Evolutionary conservation across 2,329 filamentous ascomycete genomes (phyloP).

Genomic region (Diaporthe longicolla): DNA sequence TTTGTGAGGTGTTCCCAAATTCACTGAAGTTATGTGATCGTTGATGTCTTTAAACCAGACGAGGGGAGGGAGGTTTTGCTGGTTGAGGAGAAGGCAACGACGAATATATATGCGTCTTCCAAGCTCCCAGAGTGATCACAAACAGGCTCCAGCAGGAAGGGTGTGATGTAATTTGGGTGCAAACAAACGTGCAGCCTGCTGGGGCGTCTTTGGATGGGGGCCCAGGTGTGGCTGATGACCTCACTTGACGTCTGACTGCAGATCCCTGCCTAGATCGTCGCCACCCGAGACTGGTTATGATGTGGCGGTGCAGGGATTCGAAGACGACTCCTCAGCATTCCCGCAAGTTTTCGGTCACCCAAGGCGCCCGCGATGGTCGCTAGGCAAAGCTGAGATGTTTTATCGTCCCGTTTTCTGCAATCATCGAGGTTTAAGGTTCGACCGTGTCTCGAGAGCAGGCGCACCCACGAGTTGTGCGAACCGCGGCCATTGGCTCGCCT

Average conservation of each 20-base stretch:
- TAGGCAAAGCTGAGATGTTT: neutral
- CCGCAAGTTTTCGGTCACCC: neutral
- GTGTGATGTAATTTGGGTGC: constrained; percentile 14
- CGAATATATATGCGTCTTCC: neutral
- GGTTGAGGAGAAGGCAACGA: neutral
- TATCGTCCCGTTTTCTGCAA: neutral
- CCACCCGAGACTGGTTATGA: constrained; percentile 31
- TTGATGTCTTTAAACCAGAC: no score
- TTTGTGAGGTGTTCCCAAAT: no score
- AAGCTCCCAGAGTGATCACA: neutral
- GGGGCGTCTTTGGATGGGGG: neutral
- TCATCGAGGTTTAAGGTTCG: neutral
- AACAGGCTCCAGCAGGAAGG: neutral
- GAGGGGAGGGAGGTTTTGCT: no score
- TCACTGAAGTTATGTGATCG: no score
- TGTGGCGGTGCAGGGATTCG: constrained; percentile 42
- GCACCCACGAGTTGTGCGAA: neutral
- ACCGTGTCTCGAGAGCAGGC: neutral
- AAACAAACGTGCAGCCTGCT: constrained; percentile 10
- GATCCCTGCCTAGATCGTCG: constrained; percentile 34
- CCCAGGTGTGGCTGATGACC: constrained; percentile 39
- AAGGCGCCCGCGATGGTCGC: neutral
- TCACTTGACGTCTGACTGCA: constrained; percentile 40
- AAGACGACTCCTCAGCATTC: constrained; percentile 5
- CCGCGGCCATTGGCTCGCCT: neutral